A percentile compares a stretch with the other conserved stretches of the same genome.
These are phyloP conservation scores for Lachnellula cervina DNA, from an alignment of 2,329 filamentous ascomycete genomes.

Conservation along the genomic window DNA sequence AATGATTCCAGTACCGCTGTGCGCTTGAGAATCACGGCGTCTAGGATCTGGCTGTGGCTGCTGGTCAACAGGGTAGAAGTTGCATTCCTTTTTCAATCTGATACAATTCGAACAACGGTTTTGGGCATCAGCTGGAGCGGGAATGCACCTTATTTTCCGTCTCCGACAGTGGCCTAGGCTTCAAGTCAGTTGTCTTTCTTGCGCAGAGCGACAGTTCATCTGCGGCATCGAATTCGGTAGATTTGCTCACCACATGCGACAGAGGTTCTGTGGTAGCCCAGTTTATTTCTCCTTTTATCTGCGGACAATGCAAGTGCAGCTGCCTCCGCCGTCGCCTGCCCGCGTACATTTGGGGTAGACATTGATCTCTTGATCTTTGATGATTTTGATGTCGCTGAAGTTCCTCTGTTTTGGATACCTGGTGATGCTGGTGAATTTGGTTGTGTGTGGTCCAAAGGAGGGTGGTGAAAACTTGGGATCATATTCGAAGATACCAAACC, in stretches of 20 bases:
- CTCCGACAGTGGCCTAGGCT: conserved; percentile 77
- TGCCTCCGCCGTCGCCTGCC: conserved; percentile 33
- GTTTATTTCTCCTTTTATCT: conserved; percentile 78
- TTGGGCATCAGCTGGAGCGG: conserved; percentile 65
- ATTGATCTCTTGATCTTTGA: conserved; percentile 42
- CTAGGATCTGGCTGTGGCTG: conserved; percentile 47
- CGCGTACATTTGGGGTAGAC: conserved; percentile 45
- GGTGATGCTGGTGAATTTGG: conserved; percentile 20
- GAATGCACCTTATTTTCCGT: conserved; percentile 88
- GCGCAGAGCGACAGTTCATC: conserved; percentile 6
- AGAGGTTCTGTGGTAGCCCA: conserved; percentile 92
- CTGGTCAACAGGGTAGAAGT: conserved; percentile 85
- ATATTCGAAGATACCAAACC: conserved; percentile 25
- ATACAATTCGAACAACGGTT: conserved; percentile 90
- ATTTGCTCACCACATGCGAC: conserved; percentile 83
- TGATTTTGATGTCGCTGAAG: conserved; percentile 17
- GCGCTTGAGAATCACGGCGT: conserved; percentile 37
- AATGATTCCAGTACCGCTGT: conserved; percentile 27
- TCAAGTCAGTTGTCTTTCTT: conserved; percentile 14
- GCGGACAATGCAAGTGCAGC: conserved; percentile 35
- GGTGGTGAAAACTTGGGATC: conserved; percentile 27
- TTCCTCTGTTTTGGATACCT: conserved; percentile 15
- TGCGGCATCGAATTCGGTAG: conserved; percentile 4
- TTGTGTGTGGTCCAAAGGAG: conserved; percentile 18
- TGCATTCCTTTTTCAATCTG: conserved; percentile 88